A percentile compares a stretch with the other conserved stretches of the same genome.
Conservation (phyloP, 441 rosid species). For the Adansonia rubrostipa region DNA sequence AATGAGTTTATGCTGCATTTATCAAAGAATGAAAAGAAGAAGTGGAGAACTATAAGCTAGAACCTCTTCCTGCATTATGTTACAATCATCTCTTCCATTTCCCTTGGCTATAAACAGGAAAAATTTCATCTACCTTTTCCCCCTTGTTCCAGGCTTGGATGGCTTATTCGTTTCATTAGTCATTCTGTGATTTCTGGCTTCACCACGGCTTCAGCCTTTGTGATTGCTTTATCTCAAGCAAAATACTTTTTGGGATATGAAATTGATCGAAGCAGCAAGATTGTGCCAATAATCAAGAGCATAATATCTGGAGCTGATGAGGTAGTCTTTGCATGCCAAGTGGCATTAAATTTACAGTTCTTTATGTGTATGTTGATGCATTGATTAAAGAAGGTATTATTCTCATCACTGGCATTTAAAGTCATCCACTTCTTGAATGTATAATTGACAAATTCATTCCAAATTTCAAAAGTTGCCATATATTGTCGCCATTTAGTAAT, state of each 20-base stretch:
- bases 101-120: slow-evolving; percentile 14
- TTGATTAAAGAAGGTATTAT: not conserved
- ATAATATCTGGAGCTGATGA: slow-evolving; percentile 83
- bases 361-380: not conserved
- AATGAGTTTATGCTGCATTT: not conserved
- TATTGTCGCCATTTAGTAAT: not conserved
- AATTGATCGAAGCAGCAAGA: slow-evolving; percentile 80
- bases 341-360: slow-evolving; percentile 18
- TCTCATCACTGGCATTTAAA: not conserved
- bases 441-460: not conserved
- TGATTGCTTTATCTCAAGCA: slow-evolving; percentile 87
- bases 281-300: slow-evolving; percentile 85
- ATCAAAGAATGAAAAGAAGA: not conserved
- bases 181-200: slow-evolving; percentile 99
- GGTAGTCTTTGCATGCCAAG: slow-evolving; percentile 48
- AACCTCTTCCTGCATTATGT: slow-evolving; percentile 10
- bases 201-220: slow-evolving; percentile 92
- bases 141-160: slow-evolving; percentile 75
- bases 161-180: slow-evolving; percentile 96
- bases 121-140: slow-evolving; percentile 2
- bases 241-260: slow-evolving; percentile 91
- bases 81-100: not conserved
- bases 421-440: not conserved
- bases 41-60: slow-evolving; percentile 4
- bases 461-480: not conserved